These are phyloP conservation scores for Tulasnella sp. DNA, from an alignment of 768 basidiomycete genomes.

Conservation along the genomic window DNA sequence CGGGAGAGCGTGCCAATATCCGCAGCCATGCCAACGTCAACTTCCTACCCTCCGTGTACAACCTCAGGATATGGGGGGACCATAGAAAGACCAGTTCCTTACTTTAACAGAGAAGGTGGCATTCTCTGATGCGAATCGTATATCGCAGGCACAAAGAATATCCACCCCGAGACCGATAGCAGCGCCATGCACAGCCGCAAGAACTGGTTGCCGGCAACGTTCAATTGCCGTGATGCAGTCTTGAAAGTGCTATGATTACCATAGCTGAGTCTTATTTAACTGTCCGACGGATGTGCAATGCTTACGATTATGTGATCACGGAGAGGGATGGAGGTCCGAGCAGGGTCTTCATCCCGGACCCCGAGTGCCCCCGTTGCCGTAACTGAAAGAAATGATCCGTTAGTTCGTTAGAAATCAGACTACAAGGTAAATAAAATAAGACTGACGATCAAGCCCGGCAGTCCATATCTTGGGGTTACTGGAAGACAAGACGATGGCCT, in stretches of 20 bases:
- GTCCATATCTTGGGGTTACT: constrained; percentile 64
- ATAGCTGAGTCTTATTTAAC: not conserved
- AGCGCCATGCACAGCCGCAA: constrained; percentile 70
- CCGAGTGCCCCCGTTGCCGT: not conserved
- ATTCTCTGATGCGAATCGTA: constrained; percentile 62
- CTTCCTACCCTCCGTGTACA: constrained; percentile 46
- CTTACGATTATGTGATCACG: constrained; percentile 40
- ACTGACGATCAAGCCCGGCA: constrained; percentile 72
- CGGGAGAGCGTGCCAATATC: constrained; percentile 83
- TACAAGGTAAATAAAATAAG: not conserved
- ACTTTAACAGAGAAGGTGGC: constrained; percentile 67
- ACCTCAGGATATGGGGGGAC: not conserved
- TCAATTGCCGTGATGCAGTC: constrained; percentile 58
- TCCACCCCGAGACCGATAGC: constrained; percentile 75
- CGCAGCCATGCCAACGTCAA: constrained; percentile 78
- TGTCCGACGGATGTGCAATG: constrained; percentile 24
- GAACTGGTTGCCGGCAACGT: constrained; percentile 67
- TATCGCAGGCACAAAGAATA: constrained; percentile 65
- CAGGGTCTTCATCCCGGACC: constrained; percentile 37
- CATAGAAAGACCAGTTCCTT: constrained; percentile 19
- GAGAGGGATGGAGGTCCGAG: constrained; percentile 44
- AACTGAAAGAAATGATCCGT: not conserved
- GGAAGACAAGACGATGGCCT: constrained; percentile 68
- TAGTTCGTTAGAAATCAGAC: not conserved
- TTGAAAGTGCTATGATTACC: constrained; percentile 48